A percentile compares a stretch with the other conserved stretches of the same genome.
phyloP scores from a whole-genome alignment of 345 rosid species.

The Heritiera littoralis region DNA sequence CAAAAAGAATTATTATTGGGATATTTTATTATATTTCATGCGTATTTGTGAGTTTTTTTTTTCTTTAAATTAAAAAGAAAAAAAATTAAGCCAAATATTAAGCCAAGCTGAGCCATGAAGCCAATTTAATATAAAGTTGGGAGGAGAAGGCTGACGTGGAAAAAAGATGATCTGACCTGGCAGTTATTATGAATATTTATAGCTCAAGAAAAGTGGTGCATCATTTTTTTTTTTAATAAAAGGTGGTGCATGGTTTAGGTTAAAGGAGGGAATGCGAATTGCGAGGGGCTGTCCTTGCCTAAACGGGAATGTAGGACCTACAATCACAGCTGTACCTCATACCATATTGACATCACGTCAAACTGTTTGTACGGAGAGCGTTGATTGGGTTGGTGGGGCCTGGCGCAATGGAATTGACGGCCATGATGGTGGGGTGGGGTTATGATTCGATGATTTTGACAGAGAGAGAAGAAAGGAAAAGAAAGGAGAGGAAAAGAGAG shows the following conservation, averaged over 20 bases:
- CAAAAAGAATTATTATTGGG: no score
- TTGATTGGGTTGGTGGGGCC: not conserved
- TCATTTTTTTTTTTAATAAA: no score
- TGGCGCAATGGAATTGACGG: no score
- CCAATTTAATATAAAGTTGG: no score
- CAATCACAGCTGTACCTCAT: slow-evolving; percentile 35
- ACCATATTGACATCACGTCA: not conserved
- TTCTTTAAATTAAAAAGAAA: no score
- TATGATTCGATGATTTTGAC: not conserved
- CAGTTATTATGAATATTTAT: slow-evolving; percentile 7
- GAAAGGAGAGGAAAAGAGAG: not conserved
- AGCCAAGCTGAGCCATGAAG: no score
- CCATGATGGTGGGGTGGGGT: no score
- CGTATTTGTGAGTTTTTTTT: no score
- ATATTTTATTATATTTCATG: no score
- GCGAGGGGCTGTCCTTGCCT: slow-evolving; percentile 31
- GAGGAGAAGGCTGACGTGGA: slow-evolving; percentile 1
- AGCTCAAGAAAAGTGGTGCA: not conserved
- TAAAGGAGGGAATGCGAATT: slow-evolving; percentile 9
- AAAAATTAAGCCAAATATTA: no score
- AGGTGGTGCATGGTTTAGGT: not conserved
- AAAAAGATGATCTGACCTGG: not conserved
- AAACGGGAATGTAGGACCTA: slow-evolving; percentile 35
- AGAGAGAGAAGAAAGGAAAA: not conserved
- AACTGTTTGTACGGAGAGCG: not conserved